Conservation (phyloP, 1,139 yeast genomes). For the Sugiyamaella xylanicola region DNA sequence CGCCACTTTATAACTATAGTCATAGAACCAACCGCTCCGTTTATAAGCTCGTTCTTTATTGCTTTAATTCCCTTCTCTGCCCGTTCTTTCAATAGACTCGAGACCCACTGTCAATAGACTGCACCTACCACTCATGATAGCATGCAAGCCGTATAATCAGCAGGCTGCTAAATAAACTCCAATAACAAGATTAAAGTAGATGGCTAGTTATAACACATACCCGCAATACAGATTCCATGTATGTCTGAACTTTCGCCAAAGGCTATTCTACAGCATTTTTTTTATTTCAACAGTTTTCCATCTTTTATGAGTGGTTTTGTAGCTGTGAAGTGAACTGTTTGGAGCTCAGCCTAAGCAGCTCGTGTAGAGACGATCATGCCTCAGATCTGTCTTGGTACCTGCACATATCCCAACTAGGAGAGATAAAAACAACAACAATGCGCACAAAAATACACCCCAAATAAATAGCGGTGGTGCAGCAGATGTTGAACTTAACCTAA, state of each 20-base stretch:
- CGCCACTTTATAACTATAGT: no score
- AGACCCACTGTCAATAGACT: not conserved
- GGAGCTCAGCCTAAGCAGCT: not conserved
- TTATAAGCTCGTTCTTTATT: no score
- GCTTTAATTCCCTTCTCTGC: no score
- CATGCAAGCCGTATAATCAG: not conserved
- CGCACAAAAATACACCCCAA: slow-evolving; percentile 5
- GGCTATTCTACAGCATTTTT: not conserved
- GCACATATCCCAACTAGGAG: slow-evolving; percentile 14
- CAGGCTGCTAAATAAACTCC: not conserved
- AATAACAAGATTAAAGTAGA: slow-evolving; percentile 6
- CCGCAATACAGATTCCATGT: not conserved
- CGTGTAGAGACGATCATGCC: not conserved
- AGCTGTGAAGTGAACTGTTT: not conserved
- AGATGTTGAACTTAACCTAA: slow-evolving; percentile 1
- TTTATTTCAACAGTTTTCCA: not conserved
- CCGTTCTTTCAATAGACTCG: not conserved
- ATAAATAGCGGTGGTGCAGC: slow-evolving; percentile 6
- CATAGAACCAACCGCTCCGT: not conserved
- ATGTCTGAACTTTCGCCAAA: not conserved
- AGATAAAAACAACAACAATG: slow-evolving; percentile 12
- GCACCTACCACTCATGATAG: not conserved
- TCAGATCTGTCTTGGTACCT: not conserved
- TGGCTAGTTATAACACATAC: slow-evolving; percentile 5
- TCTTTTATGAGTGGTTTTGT: not conserved